These are phyloP conservation scores for Neofusicoccum cordaticola DNA, from an alignment of 2,329 filamentous ascomycete genomes.

Conservation along the genomic window DNA sequence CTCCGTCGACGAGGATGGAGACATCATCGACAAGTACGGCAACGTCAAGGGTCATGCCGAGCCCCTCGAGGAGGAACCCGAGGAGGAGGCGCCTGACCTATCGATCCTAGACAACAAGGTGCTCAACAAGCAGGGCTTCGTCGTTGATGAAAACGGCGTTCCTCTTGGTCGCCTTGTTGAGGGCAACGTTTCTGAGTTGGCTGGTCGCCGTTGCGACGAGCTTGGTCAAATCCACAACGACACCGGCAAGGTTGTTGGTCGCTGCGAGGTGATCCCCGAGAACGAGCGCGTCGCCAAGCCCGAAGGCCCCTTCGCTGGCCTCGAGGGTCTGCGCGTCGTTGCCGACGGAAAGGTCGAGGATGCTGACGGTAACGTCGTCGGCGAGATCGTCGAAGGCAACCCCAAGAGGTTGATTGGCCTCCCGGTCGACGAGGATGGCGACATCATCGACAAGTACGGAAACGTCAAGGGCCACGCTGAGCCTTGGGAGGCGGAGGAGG, in stretches of 20 bases:
- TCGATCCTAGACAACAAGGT: conserved; percentile 47
- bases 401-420: conserved; percentile 58
- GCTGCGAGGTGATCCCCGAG: conserved; percentile 65
- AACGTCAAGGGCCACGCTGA: conserved; percentile 62
- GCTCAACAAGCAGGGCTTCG: conserved; percentile 51
- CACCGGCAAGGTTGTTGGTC: conserved; percentile 66
- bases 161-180: conserved; percentile 62
- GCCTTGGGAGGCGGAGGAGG: conserved; percentile 49
- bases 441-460: conserved; percentile 60
- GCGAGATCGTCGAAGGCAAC: conserved; percentile 58
- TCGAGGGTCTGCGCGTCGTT: conserved; percentile 48
- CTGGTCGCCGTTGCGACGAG: conserved; percentile 69
- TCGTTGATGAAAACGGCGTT: conserved; percentile 50
- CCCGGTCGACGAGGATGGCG: conserved; percentile 61
- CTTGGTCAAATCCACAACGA: conserved; percentile 70
- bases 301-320: conserved; percentile 51
- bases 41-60: conserved; percentile 62
- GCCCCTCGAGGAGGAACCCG: conserved; percentile 50
- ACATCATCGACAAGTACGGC: conserved; percentile 60
- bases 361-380: conserved; percentile 51
- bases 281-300: conserved; percentile 57
- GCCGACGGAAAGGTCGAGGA: conserved; percentile 49
- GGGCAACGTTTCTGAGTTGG: conserved; percentile 61
- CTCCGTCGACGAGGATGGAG: conserved; percentile 61
- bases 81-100: conserved; percentile 41